phyloP scores from a whole-genome alignment of 192 early-diverging fungal species.

The Ambispora gerdemannii region DNA sequence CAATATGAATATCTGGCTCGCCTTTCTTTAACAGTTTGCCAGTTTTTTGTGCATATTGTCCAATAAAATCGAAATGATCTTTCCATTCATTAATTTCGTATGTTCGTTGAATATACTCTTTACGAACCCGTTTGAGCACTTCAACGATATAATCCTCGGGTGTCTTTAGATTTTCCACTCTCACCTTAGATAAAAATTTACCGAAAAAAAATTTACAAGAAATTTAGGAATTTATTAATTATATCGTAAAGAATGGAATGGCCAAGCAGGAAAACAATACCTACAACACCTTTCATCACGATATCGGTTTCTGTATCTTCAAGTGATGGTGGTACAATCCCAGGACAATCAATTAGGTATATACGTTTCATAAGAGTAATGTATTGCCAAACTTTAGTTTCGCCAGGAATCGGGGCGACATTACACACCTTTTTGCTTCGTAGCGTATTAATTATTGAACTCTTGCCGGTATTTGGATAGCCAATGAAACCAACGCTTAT shows the following conservation, averaged over 20 bases:
- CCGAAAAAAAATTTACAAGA: not conserved
- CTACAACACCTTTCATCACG: slow-evolving; percentile 92
- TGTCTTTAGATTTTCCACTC: slow-evolving; percentile 83
- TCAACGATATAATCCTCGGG: slow-evolving; percentile 91
- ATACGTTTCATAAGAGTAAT: slow-evolving; percentile 98
- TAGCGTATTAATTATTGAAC: slow-evolving; percentile 97
- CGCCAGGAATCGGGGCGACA: slow-evolving; percentile 96
- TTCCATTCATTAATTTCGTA: slow-evolving; percentile 86
- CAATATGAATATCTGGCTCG: slow-evolving; percentile 87
- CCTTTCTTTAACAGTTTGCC: slow-evolving; percentile 95
- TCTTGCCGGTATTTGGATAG: slow-evolving; percentile 97
- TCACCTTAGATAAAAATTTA: slow-evolving; percentile 34
- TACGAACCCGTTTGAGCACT: slow-evolving; percentile 76
- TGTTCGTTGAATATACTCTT: slow-evolving; percentile 88
- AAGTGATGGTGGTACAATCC: slow-evolving; percentile 85
- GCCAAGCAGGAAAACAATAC: not conserved
- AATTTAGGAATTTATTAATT: not conserved
- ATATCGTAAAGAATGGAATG: not conserved
- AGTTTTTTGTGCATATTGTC: slow-evolving; percentile 76
- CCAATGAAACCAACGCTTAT: slow-evolving; percentile 98
- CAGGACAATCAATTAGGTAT: slow-evolving; percentile 98
- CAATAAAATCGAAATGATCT: slow-evolving; percentile 88
- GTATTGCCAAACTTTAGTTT: slow-evolving; percentile 99
- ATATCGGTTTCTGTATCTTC: slow-evolving; percentile 93
- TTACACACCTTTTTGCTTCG: slow-evolving; percentile 95